These are phyloP conservation scores for Metroxylon sagu DNA, from an alignment of 176 grass and related monocot genomes.

Conservation along the genomic window DNA sequence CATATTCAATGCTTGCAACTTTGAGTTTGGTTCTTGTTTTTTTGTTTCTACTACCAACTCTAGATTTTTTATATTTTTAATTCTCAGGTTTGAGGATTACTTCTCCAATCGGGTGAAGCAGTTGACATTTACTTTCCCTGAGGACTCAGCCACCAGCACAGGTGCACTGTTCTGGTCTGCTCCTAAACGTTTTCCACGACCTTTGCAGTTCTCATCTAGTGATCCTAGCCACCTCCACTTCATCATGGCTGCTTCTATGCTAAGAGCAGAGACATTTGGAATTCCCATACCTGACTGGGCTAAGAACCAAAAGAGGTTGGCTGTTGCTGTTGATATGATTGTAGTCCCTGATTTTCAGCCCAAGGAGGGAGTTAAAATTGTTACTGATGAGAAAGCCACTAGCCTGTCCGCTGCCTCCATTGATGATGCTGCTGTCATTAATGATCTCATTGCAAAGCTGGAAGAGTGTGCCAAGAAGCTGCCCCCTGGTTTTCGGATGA, in stretches of 20 bases:
- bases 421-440: constrained; percentile 72
- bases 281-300: constrained; percentile 65
- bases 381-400: constrained; percentile 72
- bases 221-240: constrained; percentile 61
- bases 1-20: too few relatives aligned
- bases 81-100: constrained; percentile 83
- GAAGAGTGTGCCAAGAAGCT: constrained; percentile 55
- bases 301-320: constrained; percentile 45
- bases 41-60: background rate
- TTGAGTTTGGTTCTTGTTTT: background rate
- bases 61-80: background rate
- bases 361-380: constrained; percentile 70
- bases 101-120: constrained; percentile 80
- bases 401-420: constrained; percentile 58
- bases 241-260: constrained; percentile 57
- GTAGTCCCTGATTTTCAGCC: constrained; percentile 66
- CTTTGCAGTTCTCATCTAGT: constrained; percentile 56
- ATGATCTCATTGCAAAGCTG: constrained; percentile 63
- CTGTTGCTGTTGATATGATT: constrained; percentile 60
- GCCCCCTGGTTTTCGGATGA: constrained; percentile 63
- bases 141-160: constrained; percentile 67
- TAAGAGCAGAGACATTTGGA: constrained; percentile 78
- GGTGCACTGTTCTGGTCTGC: constrained; percentile 89
- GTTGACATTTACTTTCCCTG: constrained; percentile 80
- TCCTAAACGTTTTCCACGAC: constrained; percentile 77